A percentile compares a stretch with the other conserved stretches of the same genome.
Evolutionary conservation across 2,329 filamentous ascomycete species (phyloP).

Genomic region (Madurella mycetomatis): DNA sequence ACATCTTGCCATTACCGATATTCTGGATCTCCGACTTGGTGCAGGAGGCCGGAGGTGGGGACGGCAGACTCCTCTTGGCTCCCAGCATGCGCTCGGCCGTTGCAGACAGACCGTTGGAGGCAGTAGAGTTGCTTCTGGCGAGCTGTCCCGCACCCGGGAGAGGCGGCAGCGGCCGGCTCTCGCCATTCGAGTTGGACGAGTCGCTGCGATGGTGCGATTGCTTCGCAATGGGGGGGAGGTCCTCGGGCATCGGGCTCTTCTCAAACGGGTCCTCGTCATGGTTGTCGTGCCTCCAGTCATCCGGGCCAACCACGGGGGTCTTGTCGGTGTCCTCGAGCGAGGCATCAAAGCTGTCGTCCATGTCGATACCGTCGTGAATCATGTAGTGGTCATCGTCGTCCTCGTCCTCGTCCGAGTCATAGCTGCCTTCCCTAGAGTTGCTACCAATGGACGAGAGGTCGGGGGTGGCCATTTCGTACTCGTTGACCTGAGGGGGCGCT

Average conservation of each 20-base stretch:
- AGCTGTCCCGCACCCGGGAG: conserved; percentile 60
- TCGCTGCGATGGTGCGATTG: conserved; percentile 61
- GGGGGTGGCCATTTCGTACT: conserved; percentile 97
- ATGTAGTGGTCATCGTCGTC: conserved; percentile 56
- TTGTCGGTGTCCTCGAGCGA: conserved; percentile 94
- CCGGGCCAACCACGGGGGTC: conserved; percentile 94
- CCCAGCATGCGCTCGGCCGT: conserved; percentile 68
- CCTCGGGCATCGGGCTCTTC: conserved; percentile 62
- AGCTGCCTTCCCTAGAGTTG: conserved; percentile 88
- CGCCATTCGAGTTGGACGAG: conserved; percentile 72
- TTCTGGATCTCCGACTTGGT: conserved; percentile 75
- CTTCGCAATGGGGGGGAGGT: conserved; percentile 42
- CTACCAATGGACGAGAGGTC: conserved; percentile 90
- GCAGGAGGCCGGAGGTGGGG: conserved; percentile 64
- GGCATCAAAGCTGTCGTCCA: conserved; percentile 90
- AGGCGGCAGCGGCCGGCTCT: conserved; percentile 80
- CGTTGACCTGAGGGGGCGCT: conserved; percentile 88
- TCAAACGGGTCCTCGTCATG: conserved; percentile 63
- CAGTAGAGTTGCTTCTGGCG: conserved; percentile 33
- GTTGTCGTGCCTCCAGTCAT: conserved; percentile 83
- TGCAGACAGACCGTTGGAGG: conserved; percentile 61
- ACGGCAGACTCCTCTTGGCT: conserved; percentile 64
- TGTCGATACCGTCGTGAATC: conserved; percentile 54
- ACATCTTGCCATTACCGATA: conserved; percentile 71
- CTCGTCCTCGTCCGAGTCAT: conserved; percentile 75